Evolutionary conservation across 2,329 filamentous ascomycete genomes (phyloP).

Genomic region (Fusarium graminum): DNA sequence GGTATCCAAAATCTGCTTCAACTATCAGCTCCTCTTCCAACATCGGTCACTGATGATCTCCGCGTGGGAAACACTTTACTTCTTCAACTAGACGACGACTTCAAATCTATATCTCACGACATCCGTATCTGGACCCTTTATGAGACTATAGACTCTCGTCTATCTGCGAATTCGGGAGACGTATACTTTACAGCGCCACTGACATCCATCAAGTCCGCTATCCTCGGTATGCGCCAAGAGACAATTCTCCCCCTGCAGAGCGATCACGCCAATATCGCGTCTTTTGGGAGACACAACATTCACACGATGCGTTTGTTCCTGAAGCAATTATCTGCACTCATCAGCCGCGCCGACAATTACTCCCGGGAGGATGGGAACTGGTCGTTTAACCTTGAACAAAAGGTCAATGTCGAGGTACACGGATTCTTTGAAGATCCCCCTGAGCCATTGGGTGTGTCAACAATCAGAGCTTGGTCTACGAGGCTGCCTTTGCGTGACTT

Average conservation of each 20-base stretch:
- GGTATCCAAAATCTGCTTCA: constrained; percentile 67
- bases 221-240: constrained; percentile 65
- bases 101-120: constrained; percentile 68
- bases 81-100: constrained; percentile 65
- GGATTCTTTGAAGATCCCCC: constrained; percentile 71
- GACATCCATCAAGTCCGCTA: constrained; percentile 68
- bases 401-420: constrained; percentile 67
- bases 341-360: constrained; percentile 53
- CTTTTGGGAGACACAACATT: constrained; percentile 64
- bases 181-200: constrained; percentile 71
- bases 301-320: constrained; percentile 61
- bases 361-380: constrained; percentile 55
- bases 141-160: constrained; percentile 71
- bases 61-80: constrained; percentile 64
- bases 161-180: constrained; percentile 61
- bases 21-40: constrained; percentile 64
- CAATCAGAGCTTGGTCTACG: constrained; percentile 65
- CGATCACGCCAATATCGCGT: constrained; percentile 67
- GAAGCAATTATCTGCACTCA: constrained; percentile 52
- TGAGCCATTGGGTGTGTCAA: constrained; percentile 49
- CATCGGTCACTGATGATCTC: constrained; percentile 63
- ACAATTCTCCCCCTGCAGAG: constrained; percentile 66
- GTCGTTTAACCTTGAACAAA: constrained; percentile 63
- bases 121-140: constrained; percentile 73
- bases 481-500: constrained; percentile 67